These are phyloP conservation scores for Creolimax fragrantissima DNA, from an alignment of 78 protist species.

Conservation along the genomic window DNA sequence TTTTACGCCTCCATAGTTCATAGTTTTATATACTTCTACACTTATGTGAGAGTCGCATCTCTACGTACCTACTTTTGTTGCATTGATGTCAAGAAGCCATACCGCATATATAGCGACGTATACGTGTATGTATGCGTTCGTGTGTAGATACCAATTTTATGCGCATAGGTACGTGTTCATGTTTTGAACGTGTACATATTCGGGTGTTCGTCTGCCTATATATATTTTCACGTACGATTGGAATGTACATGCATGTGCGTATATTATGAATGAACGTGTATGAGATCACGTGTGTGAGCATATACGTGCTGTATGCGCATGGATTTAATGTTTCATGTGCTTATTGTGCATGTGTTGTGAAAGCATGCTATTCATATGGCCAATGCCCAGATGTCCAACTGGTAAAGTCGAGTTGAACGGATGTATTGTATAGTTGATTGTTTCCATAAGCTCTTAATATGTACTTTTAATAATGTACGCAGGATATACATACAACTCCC, in stretches of 20 bases:
- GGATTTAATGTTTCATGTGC: not conserved
- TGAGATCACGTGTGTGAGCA: not conserved
- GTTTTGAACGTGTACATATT: not conserved
- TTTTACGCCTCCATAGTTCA: no score
- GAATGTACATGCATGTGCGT: not conserved
- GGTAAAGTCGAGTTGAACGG: no score
- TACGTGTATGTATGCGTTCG: not conserved
- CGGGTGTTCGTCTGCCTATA: not conserved
- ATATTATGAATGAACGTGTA: not conserved
- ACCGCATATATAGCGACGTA: not conserved
- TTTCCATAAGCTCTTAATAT: not conserved
- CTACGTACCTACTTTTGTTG: not conserved
- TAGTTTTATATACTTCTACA: not conserved
- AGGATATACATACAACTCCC: not conserved
- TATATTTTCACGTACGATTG: not conserved
- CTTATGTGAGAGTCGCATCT: not conserved
- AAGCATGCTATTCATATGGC: not conserved
- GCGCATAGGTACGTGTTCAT: not conserved
- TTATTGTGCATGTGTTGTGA: not conserved
- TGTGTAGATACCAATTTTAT: not conserved
- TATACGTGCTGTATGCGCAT: not conserved
- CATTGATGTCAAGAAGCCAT: no score
- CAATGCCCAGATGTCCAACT: not conserved
- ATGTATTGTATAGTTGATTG: not conserved
- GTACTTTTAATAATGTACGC: not conserved